These are phyloP conservation scores for Phytophthora sp. DNA, from an alignment of 352 stramenopile species.

Conservation along the genomic window DNA sequence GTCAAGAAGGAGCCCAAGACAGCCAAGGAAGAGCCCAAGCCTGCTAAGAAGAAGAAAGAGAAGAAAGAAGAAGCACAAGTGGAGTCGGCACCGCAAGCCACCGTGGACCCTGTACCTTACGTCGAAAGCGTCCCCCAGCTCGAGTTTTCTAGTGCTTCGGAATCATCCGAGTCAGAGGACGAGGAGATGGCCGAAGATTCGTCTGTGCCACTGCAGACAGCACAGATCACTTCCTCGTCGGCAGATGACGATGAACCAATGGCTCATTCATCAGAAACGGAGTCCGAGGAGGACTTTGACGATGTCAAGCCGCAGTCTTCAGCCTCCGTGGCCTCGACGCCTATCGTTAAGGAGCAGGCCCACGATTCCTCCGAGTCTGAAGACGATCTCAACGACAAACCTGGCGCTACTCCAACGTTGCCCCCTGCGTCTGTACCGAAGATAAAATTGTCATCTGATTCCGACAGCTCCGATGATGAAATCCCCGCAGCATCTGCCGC, in stretches of 20 bases:
- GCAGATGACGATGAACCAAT: constrained; percentile 24
- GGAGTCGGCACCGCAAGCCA: constrained; percentile 13
- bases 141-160: constrained; percentile 55
- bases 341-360: neutral
- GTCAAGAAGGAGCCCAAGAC: constrained; percentile 22
- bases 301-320: constrained; percentile 28
- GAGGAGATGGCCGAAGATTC: constrained; percentile 30
- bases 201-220: neutral
- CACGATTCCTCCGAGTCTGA: constrained; percentile 16
- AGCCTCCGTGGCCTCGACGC: neutral
- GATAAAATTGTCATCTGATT: constrained; percentile 29
- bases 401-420: neutral
- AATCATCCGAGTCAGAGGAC: constrained; percentile 39
- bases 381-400: constrained; percentile 18
- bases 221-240: neutral
- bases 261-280: constrained; percentile 10
- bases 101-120: constrained; percentile 32
- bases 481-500: neutral
- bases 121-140: constrained; percentile 67
- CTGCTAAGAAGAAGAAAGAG: constrained; percentile 18
- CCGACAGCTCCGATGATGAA: constrained; percentile 33
- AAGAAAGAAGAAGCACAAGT: constrained; percentile 1
- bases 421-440: constrained; percentile 16
- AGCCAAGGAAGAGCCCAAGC: constrained; percentile 24
- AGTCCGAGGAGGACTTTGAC: constrained; percentile 43